Evolutionary conservation across 176 grass and related monocot species (phyloP).

Genomic region (Tillandsia leiboldiana): DNA sequence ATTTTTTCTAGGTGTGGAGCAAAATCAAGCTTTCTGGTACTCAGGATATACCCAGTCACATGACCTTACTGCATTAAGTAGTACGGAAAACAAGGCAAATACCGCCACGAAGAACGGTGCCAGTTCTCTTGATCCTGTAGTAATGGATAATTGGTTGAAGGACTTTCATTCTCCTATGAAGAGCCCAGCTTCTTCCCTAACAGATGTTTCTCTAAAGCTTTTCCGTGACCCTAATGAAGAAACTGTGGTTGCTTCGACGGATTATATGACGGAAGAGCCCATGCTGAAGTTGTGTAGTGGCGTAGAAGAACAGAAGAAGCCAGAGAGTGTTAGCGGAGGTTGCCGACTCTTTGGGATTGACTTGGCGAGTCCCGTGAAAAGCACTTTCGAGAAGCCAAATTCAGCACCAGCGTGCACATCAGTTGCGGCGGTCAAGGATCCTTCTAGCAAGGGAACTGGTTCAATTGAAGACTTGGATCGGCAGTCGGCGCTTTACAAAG

Average conservation of each 20-base stretch:
- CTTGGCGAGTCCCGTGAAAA: slow-evolving; percentile 25
- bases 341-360: slow-evolving; percentile 55
- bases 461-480: slow-evolving; percentile 31
- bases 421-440: background rate
- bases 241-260: slow-evolving; percentile 6
- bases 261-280: slow-evolving; percentile 18
- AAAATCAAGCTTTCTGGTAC: slow-evolving; percentile 14
- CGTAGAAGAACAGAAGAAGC: slow-evolving; percentile 28
- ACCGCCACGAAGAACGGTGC: background rate
- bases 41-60: slow-evolving; percentile 7
- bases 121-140: background rate
- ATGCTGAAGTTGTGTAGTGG: slow-evolving; percentile 19
- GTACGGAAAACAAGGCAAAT: background rate
- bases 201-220: slow-evolving; percentile 23
- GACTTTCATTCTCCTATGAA: slow-evolving; percentile 16
- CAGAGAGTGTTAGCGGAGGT: background rate
- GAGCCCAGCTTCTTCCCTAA: slow-evolving; percentile 20
- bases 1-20: slow-evolving; percentile 12
- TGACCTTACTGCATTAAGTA: slow-evolving; percentile 1
- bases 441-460: slow-evolving; percentile 4
- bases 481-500: slow-evolving; percentile 39
- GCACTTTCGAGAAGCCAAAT: slow-evolving; percentile 5
- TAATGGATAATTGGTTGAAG: slow-evolving; percentile 26
- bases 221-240: slow-evolving; percentile 16
- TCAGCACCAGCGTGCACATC: background rate